Evolutionary conservation across 2,329 filamentous ascomycete species (phyloP), one percentile per base, ranked within the genome.

Genomic region (Curvularia verruculosa): DNA sequence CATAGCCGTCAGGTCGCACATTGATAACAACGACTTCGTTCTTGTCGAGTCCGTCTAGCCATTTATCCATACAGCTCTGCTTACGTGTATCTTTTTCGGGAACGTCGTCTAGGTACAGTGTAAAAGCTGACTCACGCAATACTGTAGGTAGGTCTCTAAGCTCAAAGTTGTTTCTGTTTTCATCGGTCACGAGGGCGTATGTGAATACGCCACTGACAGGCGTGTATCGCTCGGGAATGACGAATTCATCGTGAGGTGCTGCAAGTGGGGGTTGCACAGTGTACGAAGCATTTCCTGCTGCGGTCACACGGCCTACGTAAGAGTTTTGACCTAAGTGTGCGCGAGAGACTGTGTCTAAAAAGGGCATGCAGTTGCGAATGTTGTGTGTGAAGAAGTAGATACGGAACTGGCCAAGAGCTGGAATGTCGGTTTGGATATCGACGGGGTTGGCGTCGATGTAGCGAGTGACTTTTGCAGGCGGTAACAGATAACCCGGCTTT

Each of bases 381-480:
- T 90, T 82, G 68, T 84, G 85, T 59, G 86, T 84, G 58, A 93
- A 83, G 58, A 92, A 82, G 73, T 90, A 92, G 44, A 92, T 84
- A 47, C 88, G 84, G 79, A 92, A 93, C 69, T 93, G 90, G 24
- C 89, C 87, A 5, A 92, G 79, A 75, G 91, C 84, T 1, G 90
- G 90, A 43, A 92, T 90, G 68, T 92, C 90, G 5, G 91, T 84
- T 71, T 93, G 89, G 26, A 92, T 79, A 65, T 92, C 87, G 40
- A 93, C 85, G 0, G 89, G 89, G 66, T 92, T 93, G 3, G 89
- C 87, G 74, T 93, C 90, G 49, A 92, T 84, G 70, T 89, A 92
- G 26, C 90, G 84, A 0, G 88, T 89, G 18, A 88, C 89, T 74
- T 86, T 89, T 39, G 87, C 87, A 2, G 89, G 89, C 3, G 87